Percentiles rank a stretch among this genome's conserved stretches.
Conservation (phyloP, 2,329 filamentous ascomycete species). For the Aspergillus melleus region DNA sequence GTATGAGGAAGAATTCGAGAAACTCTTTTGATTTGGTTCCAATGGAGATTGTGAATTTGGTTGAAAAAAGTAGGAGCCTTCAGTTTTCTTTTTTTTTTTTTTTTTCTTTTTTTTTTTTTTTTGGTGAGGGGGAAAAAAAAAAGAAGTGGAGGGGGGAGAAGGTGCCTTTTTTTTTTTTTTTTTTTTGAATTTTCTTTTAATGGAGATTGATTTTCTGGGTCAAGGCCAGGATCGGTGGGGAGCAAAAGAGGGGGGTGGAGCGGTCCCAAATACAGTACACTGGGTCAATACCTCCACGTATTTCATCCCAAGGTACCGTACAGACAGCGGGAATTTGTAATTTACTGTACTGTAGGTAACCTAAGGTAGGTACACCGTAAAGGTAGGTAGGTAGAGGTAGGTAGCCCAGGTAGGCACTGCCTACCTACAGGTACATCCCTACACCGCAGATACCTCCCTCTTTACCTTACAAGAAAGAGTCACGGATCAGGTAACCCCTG, state of each 20-base stretch:
- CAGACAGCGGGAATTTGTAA: too few species aligned
- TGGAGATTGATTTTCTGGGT: conserved; percentile 24
- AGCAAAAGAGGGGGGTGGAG: conserved; percentile 13
- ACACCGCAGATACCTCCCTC: too few species aligned
- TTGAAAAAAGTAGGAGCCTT: conserved; percentile 10
- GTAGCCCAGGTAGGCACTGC: too few species aligned
- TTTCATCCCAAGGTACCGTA: not conserved
- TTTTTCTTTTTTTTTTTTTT: conserved; percentile 3
- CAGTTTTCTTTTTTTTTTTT: conserved; percentile 8
- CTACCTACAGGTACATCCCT: too few species aligned
- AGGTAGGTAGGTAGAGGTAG: too few species aligned
- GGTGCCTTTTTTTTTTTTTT: not conserved
- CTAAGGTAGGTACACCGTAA: too few species aligned
- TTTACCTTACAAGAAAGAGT: too few species aligned
- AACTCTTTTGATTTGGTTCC: not conserved
- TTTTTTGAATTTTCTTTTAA: not conserved
- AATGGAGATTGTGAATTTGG: not conserved
- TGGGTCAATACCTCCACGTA: not conserved
- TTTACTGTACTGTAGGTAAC: too few species aligned
- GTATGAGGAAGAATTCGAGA: not conserved
- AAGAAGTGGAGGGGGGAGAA: too few species aligned
- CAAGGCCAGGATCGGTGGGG: conserved; percentile 19
- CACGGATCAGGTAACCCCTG: too few species aligned
- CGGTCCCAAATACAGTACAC: conserved; percentile 7
- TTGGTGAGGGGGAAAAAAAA: not conserved